Conservation (phyloP, 176 grass and related monocot genomes). For the Triticum turgidum region DNA sequence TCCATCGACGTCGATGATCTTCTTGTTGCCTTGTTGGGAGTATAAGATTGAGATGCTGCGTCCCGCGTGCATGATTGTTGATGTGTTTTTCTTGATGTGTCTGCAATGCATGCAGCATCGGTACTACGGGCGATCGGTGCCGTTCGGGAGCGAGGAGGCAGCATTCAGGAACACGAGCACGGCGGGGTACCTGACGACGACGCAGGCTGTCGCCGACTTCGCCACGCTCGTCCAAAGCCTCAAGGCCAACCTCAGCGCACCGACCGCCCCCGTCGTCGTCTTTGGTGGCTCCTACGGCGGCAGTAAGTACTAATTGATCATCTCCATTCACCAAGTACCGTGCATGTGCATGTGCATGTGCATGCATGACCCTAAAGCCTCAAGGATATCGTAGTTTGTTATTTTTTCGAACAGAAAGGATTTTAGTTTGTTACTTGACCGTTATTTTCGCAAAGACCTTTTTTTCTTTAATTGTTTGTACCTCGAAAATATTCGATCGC, state of each 20-base stretch:
- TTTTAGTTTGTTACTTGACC: background rate
- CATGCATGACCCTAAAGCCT: background rate
- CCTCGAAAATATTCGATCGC: background rate
- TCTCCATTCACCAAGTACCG: background rate
- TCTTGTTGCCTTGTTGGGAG: too few species aligned
- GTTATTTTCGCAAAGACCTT: background rate
- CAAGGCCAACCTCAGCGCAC: constrained; percentile 53
- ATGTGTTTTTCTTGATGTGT: background rate
- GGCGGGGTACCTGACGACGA: constrained; percentile 46
- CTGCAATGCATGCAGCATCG: constrained; percentile 35
- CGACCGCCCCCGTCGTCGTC: constrained; percentile 36
- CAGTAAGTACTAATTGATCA: constrained; percentile 24
- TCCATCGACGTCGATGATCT: background rate
- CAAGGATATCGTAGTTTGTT: background rate
- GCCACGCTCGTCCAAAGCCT: constrained; percentile 48
- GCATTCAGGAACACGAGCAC: constrained; percentile 40
- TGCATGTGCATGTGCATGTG: background rate
- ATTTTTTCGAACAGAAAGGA: background rate
- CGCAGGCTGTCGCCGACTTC: constrained; percentile 64
- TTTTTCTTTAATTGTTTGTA: background rate
- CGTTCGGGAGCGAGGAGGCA: constrained; percentile 31
- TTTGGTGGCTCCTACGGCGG: constrained; percentile 69
- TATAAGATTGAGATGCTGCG: background rate
- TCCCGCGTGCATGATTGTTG: background rate
- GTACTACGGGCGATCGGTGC: constrained; percentile 62